Evolutionary conservation across 2,329 filamentous ascomycete species (phyloP).

Genomic region (Phyllosticta citriasiana): DNA sequence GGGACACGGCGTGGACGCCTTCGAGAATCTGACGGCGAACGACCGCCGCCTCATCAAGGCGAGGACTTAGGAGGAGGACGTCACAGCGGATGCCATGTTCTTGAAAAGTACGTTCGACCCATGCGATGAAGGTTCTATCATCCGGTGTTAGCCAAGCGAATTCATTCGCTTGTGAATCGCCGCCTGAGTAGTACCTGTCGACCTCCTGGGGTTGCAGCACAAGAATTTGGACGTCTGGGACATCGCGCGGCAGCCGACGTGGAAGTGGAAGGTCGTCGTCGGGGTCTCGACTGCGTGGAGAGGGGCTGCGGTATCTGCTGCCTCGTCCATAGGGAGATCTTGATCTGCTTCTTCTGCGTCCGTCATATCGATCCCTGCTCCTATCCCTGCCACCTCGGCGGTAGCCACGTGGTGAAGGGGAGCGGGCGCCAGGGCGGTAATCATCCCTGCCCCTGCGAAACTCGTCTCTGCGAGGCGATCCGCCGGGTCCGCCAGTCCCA

Average conservation of each 20-base stretch:
- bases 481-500: constrained; percentile 20
- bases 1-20: constrained; percentile 72
- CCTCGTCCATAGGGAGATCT: constrained; percentile 57
- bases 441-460: constrained; percentile 54
- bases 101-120: constrained; percentile 69
- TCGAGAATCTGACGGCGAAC: constrained; percentile 78
- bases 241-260: constrained; percentile 59
- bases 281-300: constrained; percentile 43
- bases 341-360: constrained; percentile 49
- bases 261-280: constrained; percentile 62
- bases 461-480: constrained; percentile 33
- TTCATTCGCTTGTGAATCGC: constrained; percentile 2
- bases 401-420: constrained; percentile 35
- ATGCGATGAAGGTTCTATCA: constrained; percentile 63
- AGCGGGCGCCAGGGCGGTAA: constrained; percentile 37
- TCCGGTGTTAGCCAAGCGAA: neutral
- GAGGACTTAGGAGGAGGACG: constrained; percentile 68
- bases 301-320: constrained; percentile 58
- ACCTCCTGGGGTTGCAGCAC: constrained; percentile 58
- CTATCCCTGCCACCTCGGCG: constrained; percentile 21
- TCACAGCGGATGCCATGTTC: constrained; percentile 63
- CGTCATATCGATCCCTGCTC: constrained; percentile 42
- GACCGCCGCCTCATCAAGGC: constrained; percentile 67
- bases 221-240: constrained; percentile 85
- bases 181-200: constrained; percentile 9